These are phyloP conservation scores for Phytopythium delawarense DNA, from an alignment of 352 stramenopile genomes.

Conservation along the genomic window DNA sequence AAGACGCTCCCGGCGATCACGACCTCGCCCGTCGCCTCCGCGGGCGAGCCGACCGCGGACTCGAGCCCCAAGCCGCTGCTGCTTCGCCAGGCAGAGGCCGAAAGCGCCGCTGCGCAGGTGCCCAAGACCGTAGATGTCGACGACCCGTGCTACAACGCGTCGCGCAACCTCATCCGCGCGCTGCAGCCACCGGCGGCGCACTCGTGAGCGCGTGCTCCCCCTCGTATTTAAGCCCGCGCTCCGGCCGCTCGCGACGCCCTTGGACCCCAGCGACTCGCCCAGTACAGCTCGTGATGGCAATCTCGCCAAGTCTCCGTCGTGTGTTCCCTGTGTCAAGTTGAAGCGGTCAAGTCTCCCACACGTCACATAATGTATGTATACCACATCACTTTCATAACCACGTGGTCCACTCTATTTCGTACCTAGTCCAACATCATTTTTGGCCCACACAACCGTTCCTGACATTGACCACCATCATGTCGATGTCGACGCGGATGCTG, in stretches of 20 bases:
- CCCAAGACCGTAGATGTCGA: constrained; percentile 12
- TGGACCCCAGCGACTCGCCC: neutral
- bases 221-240: constrained; percentile 6
- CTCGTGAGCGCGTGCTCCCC: neutral
- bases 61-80: constrained; percentile 10
- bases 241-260: neutral
- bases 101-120: neutral
- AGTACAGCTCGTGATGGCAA: neutral
- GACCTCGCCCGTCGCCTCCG: constrained; percentile 11
- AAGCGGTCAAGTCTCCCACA: neutral
- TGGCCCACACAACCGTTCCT: neutral
- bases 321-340: neutral
- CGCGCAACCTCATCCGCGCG: constrained; percentile 21
- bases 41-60: constrained; percentile 12
- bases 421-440: neutral
- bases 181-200: constrained; percentile 16
- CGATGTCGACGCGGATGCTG: neutral
- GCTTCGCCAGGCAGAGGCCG: neutral
- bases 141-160: constrained; percentile 17
- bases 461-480: neutral
- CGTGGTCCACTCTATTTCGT: neutral
- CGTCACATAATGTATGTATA: neutral
- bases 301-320: neutral
- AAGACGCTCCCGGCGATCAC: constrained; percentile 7
- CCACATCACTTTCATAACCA: neutral